phyloP scores from a whole-genome alignment of 495 filamentous ascomycete genomes.

The Aspergillus biplanus region DNA sequence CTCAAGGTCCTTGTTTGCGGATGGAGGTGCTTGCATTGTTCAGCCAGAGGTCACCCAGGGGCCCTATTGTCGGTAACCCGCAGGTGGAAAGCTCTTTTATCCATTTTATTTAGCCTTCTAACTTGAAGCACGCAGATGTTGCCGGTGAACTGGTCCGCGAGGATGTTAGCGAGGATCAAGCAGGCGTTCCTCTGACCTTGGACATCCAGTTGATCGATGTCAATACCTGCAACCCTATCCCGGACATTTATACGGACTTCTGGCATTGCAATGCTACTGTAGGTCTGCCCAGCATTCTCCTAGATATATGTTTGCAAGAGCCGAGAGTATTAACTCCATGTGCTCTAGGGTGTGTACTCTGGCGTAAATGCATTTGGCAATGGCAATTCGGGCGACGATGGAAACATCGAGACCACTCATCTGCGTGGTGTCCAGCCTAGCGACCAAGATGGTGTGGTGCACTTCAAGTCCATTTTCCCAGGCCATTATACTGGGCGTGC shows the following conservation, averaged over 20 bases:
- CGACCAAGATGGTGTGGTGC: constrained; percentile 51
- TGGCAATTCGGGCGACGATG: constrained; percentile 42
- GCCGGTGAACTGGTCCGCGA: constrained; percentile 57
- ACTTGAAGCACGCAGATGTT: constrained; percentile 32
- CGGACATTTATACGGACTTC: constrained; percentile 60
- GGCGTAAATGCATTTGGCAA: constrained; percentile 55
- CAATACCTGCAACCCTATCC: constrained; percentile 58
- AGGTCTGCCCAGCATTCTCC: constrained; percentile 3
- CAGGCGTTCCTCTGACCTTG: constrained; percentile 59
- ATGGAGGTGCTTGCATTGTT: constrained; percentile 57
- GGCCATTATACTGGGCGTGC: constrained; percentile 56
- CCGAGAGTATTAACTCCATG: background rate
- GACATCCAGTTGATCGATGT: constrained; percentile 65
- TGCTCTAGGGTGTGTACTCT: constrained; percentile 53
- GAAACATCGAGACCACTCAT: constrained; percentile 50
- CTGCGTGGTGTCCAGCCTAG: constrained; percentile 58
- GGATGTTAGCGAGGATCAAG: constrained; percentile 57
- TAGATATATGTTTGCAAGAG: constrained; percentile 14
- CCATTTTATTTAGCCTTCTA: no score
- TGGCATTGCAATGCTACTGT: constrained; percentile 58
- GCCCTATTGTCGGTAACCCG: constrained; percentile 45
- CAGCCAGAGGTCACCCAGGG: constrained; percentile 60
- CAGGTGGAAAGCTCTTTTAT: background rate
- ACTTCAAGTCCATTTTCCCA: constrained; percentile 57
- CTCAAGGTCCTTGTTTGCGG: constrained; percentile 39